Conservation (phyloP, 805 yeast species). For the Kazachstania bromeliacearum region DNA sequence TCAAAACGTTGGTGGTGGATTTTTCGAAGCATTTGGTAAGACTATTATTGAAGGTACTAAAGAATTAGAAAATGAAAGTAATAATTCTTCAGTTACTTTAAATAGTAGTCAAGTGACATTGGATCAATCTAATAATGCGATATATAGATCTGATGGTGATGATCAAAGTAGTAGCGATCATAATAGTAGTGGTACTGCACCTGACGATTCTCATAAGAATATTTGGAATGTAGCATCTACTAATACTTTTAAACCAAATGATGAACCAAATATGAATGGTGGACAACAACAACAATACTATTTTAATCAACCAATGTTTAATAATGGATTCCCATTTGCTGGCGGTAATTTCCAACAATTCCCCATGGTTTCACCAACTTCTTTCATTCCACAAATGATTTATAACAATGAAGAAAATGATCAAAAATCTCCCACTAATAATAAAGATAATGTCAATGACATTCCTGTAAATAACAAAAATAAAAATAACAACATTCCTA, state of each 20-base stretch:
- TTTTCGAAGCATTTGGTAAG: constrained; percentile 29
- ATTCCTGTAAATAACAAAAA: neutral
- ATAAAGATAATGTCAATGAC: constrained; percentile 1
- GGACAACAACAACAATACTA: too few species aligned
- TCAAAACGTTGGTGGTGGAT: constrained; percentile 14
- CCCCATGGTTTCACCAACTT: constrained; percentile 3
- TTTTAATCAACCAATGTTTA: constrained; percentile 7
- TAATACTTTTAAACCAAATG: constrained; percentile 22
- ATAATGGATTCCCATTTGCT: constrained; percentile 6
- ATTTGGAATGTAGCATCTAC: constrained; percentile 25
- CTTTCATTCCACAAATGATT: constrained; percentile 7
- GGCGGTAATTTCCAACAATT: constrained; percentile 7
- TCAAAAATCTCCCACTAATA: constrained; percentile 1
- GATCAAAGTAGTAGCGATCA: constrained; percentile 3
- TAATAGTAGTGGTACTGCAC: constrained; percentile 4
- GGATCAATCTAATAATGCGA: constrained; percentile 2
- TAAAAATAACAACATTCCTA: constrained; percentile 1
- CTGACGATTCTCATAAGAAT: constrained; percentile 8
- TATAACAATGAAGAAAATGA: neutral
- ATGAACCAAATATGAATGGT: constrained; percentile 1
- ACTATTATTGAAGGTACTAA: constrained; percentile 29
- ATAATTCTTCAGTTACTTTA: neutral
- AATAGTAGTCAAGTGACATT: constrained; percentile 5
- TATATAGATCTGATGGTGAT: constrained; percentile 3
- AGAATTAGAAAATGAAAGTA: constrained; percentile 20